Conservation (phyloP, 1,284 basidiomycete genomes). For the Chiua sp. region DNA sequence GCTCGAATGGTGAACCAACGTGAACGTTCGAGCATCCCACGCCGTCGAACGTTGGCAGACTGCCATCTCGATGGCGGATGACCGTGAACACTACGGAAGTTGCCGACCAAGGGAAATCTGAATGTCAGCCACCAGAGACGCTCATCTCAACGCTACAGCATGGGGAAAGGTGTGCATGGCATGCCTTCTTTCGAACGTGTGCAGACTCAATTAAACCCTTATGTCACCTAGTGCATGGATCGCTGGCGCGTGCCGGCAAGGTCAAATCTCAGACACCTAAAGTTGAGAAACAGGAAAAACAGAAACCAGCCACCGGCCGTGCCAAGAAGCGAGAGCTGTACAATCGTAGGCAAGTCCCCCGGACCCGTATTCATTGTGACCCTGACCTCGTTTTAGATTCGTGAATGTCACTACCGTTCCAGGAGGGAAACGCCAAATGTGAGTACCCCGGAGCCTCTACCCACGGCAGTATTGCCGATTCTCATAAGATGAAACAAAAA, state of each 20-base stretch:
- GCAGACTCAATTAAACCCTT: neutral
- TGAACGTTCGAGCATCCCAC: neutral
- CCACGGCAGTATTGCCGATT: neutral
- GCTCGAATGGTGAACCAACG: neutral
- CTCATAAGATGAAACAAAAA: constrained; percentile 25
- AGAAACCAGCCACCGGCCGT: constrained; percentile 93
- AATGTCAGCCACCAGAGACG: constrained; percentile 13
- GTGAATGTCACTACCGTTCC: constrained; percentile 91
- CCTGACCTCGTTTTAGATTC: constrained; percentile 58
- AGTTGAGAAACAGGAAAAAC: constrained; percentile 98
- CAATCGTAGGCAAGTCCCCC: constrained; percentile 79
- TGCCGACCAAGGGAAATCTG: constrained; percentile 19
- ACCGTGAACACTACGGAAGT: constrained; percentile 1
- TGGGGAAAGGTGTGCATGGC: constrained; percentile 63
- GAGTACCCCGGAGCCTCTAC: constrained; percentile 1
- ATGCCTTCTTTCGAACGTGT: neutral
- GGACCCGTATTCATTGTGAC: neutral
- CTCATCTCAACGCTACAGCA: constrained; percentile 47
- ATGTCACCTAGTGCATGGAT: constrained; percentile 87
- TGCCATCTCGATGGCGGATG: too few relatives aligned
- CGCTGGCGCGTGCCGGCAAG: constrained; percentile 99
- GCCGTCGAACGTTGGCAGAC: neutral
- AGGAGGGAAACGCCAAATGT: constrained; percentile 78
- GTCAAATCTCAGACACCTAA: constrained; percentile 98
- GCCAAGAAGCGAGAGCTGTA: constrained; percentile 96